Conservation (phyloP, 2,329 filamentous ascomycete genomes). For the Ophiostoma australiae region DNA sequence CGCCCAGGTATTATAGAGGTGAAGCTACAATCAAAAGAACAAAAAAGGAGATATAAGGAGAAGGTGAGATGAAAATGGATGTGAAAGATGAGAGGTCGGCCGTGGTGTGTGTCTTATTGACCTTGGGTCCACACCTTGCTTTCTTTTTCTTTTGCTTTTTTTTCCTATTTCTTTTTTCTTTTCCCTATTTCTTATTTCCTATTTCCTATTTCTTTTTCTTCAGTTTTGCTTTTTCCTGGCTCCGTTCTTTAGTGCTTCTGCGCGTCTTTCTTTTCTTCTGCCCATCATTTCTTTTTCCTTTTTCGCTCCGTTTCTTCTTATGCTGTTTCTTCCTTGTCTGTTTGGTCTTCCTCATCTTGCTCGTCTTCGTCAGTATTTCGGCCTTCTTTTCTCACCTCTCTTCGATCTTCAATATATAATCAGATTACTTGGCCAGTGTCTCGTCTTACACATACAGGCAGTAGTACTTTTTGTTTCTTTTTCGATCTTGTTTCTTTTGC, state of each 20-base stretch:
- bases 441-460: not conserved
- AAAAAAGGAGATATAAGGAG: not conserved
- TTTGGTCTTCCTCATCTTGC: not conserved
- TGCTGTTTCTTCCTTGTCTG: not conserved
- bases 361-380: too few relatives aligned
- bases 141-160: not conserved
- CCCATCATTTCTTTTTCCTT: not conserved
- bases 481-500: not conserved
- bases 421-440: not conserved
- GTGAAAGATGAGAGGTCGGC: not conserved
- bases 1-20: not conserved
- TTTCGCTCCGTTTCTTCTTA: not conserved
- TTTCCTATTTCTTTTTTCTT: not conserved
- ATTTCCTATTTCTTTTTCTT: not conserved
- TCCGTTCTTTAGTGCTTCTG: not conserved
- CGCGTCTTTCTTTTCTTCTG: not conserved
- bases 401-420: not conserved
- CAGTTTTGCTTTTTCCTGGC: not conserved
- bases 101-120: not conserved
- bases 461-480: not conserved
- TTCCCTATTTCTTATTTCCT: not conserved
- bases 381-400: not conserved
- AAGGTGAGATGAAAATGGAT: not conserved
- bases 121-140: not conserved
- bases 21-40: not conserved